Percentiles rank a stretch among this genome's conserved stretches.
These are phyloP conservation scores for Hymenotorrendiella dingleyae DNA, from an alignment of 2,329 filamentous ascomycete genomes.

Conservation along the genomic window DNA sequence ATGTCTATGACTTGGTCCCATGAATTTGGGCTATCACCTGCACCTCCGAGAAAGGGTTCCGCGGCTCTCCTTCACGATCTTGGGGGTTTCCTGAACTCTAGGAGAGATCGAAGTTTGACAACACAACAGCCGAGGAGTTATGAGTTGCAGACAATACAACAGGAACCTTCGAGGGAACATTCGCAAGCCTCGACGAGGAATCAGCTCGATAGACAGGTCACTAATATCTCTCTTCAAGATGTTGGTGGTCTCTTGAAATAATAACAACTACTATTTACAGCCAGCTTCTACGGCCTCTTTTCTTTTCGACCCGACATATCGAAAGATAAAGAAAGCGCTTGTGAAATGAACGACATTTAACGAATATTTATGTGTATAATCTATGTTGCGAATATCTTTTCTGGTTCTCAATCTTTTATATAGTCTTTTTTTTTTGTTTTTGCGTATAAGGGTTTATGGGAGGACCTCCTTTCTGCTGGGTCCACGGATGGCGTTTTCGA, in stretches of 20 bases:
- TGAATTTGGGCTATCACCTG: conserved; percentile 33
- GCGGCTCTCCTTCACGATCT: conserved; percentile 54
- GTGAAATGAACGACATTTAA: too few relatives aligned
- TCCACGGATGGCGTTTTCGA: too few relatives aligned
- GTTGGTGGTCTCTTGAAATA: conserved; percentile 36
- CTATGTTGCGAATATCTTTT: too few relatives aligned
- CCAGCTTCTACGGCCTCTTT: too few relatives aligned
- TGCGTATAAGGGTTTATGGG: too few relatives aligned
- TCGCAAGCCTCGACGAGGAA: conserved; percentile 12
- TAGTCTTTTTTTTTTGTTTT: too few relatives aligned
- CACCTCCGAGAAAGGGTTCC: conserved; percentile 46
- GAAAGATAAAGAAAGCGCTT: too few relatives aligned
- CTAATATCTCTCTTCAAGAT: conserved; percentile 35
- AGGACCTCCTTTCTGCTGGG: too few relatives aligned
- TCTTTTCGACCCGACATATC: too few relatives aligned
- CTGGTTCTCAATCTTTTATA: too few relatives aligned
- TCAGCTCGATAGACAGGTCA: conserved; percentile 21
- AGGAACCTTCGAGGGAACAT: conserved; percentile 11
- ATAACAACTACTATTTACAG: too few relatives aligned
- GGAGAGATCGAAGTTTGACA: conserved; percentile 10
- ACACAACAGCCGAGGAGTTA: conserved; percentile 12
- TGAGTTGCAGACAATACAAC: conserved; percentile 26
- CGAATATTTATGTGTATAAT: too few relatives aligned
- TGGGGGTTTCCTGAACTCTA: conserved; percentile 46
- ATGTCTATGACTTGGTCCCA: conserved; percentile 16